Evolutionary conservation across 129 eudicot species (phyloP), one percentile per base, ranked within the genome.

Genomic region (Chrysanthemum lavandulifolium): DNA sequence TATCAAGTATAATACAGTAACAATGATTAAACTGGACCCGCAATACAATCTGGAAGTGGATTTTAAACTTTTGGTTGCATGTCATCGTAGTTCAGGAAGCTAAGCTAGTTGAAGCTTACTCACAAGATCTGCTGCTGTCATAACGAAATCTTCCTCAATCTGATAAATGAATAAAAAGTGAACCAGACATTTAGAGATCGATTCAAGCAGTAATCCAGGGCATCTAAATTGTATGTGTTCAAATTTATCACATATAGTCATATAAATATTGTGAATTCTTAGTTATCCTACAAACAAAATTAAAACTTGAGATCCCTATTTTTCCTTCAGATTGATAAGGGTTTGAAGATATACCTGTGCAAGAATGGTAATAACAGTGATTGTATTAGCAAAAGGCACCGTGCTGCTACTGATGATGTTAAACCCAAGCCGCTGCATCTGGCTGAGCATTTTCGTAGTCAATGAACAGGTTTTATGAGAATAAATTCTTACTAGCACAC

Each of bases 311-410:
- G 43, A 4, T 33, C 43, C 5, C 16, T 52, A 67, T 14, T 14
- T 68, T 66, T 10, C 75, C 56, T 13, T 13, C 21, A 19, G 14
- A 47, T 61, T 19, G 14, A 43, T 36, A 7, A 67, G 57, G 45
- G 21, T 50, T 10, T 61, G 13, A 23, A 13, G 13, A 54, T 47
- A 45, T 79, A 88, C 94, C 94, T 80, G 76, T 23, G 94, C 94
- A 66, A 80, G 73, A 69, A 88, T 53, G 64, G 79, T 80, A 19
- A 88, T 75, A 60, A 77, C 62, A 57, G 80, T 63, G 18, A 73
- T 71, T 31, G 61, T 65, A 4, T 58, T 53, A 3, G 83, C 87
- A 57, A 88, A 85, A 23, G 84, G 74, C 61, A 83, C 75, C 27
- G 73, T 63, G 40, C 79, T 68, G 65, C 79, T 71, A 47, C 79